A percentile compares a stretch with the other conserved stretches of the same genome.
Conservation (phyloP, 345 rosid genomes). For the Clarkia xantiana region DNA sequence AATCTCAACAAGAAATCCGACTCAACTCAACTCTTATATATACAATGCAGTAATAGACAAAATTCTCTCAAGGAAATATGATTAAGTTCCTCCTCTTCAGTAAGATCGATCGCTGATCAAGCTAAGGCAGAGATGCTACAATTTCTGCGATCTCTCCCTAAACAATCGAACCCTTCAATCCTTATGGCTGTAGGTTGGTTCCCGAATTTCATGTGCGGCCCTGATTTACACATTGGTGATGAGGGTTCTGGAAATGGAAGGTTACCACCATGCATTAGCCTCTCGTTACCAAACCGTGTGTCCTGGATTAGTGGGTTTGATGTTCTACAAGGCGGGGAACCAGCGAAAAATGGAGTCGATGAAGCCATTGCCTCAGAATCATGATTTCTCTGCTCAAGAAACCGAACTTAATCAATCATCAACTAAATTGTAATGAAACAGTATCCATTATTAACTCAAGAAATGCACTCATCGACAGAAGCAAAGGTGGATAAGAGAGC, state of each 20-base stretch:
- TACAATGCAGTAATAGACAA: too few species aligned
- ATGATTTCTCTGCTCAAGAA: background rate
- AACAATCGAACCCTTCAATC: conserved; percentile 48
- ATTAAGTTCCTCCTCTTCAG: background rate
- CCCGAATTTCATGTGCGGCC: conserved; percentile 34
- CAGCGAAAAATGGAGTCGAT: conserved; percentile 54
- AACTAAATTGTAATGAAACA: too few species aligned
- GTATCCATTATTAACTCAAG: too few species aligned
- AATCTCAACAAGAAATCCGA: too few species aligned
- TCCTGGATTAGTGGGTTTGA: conserved; percentile 60
- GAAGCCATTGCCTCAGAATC: conserved; percentile 4
- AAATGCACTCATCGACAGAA: too few species aligned
- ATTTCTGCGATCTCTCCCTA: conserved; percentile 10
- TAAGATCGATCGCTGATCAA: too few species aligned
- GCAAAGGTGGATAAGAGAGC: background rate
- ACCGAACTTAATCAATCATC: background rate
- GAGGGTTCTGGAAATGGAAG: conserved; percentile 24
- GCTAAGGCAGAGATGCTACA: conserved; percentile 71
- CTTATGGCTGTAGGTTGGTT: conserved; percentile 44
- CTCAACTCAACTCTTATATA: too few species aligned
- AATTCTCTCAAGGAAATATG: too few species aligned
- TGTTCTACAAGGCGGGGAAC: conserved; percentile 66
- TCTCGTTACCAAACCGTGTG: conserved; percentile 38
- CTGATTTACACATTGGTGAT: conserved; percentile 18
- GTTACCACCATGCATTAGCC: conserved; percentile 4